Conservation (phyloP, 306 rosid species). For the Quercus gilva region DNA sequence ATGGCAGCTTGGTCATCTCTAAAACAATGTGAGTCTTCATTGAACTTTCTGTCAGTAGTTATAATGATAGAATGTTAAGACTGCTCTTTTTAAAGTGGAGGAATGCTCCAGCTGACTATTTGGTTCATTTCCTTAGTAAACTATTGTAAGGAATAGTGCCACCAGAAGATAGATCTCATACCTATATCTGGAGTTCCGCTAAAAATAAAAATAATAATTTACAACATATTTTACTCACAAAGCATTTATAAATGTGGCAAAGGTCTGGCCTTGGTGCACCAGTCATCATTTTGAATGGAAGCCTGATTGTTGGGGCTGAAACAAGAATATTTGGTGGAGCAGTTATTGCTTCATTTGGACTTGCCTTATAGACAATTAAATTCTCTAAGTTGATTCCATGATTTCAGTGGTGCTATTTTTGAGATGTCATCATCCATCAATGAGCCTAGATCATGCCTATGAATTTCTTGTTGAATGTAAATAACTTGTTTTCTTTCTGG, state of each 20-base stretch:
- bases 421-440: neutral
- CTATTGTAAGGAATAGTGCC: neutral
- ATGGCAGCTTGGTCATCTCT: conserved; percentile 99
- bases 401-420: neutral
- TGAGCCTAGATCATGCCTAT: neutral
- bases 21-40: conserved; percentile 76
- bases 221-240: neutral
- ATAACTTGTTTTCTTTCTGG: conserved; percentile 33
- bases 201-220: neutral
- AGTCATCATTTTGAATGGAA: neutral
- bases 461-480: conserved; percentile 10
- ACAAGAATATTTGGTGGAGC: neutral
- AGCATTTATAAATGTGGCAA: neutral
- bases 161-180: neutral
- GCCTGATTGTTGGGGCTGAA: neutral
- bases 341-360: neutral
- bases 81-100: neutral
- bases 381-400: neutral
- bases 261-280: neutral
- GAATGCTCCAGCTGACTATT: neutral
- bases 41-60: neutral
- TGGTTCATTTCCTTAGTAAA: neutral
- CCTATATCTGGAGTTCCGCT: neutral
- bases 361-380: neutral
- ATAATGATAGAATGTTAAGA: neutral